phyloP scores from a whole-genome alignment of 176 grass and related monocot genomes.

The Triticum aestivum region IWGSC_CS_RefSeq_v2.1 NC_057809.1:63876713-63877212 shows the following conservation, averaged over 20 bases:
- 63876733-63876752: conserved; percentile 2
- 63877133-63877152: background rate
- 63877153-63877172: background rate
- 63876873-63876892: background rate
- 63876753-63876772: background rate
- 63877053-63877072: conserved; percentile 19
- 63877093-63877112: background rate
- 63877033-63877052: conserved; percentile 8
- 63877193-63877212: background rate
- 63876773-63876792: background rate
- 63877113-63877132: background rate
- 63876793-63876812: conserved; percentile 22
- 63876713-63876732: background rate
- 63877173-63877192: background rate
- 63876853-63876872: background rate
- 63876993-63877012: background rate
- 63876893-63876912: conserved; percentile 17
- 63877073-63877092: background rate
- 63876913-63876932: conserved; percentile 7
- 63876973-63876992: background rate
- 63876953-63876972: conserved; percentile 14
- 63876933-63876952: conserved; percentile 7
- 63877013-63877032: conserved; percentile 6
- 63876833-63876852: conserved; percentile 10
- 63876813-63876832: conserved; percentile 17